Conservation (phyloP, 495 filamentous ascomycete genomes). For the Amphirosellinia nigrospora region DNA sequence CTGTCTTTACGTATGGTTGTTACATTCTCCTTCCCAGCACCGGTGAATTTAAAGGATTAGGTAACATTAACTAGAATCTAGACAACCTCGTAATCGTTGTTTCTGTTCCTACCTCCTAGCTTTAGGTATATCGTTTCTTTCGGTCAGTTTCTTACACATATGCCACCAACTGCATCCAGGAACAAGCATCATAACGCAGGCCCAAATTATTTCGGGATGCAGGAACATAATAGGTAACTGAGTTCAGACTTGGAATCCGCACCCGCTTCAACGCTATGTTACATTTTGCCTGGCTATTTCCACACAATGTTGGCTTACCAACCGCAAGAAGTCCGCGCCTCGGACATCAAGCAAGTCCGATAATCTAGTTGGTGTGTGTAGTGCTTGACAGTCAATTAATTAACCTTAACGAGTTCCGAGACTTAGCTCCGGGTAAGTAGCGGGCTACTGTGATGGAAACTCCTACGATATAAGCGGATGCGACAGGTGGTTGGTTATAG, state of each 20-base stretch:
- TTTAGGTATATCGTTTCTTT: too few species aligned
- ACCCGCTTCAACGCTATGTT: background rate
- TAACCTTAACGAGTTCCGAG: background rate
- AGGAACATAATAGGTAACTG: background rate
- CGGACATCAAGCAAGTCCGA: constrained; percentile 11
- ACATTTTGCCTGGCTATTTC: background rate
- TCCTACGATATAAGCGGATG: background rate
- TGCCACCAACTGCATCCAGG: too few species aligned
- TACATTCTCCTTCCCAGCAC: too few species aligned
- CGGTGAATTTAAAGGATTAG: background rate
- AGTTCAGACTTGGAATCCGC: background rate
- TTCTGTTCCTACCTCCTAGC: too few species aligned
- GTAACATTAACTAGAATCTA: background rate
- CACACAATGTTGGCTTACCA: background rate
- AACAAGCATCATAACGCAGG: background rate
- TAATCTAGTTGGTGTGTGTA: background rate
- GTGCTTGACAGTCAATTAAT: background rate
- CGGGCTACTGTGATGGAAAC: too few species aligned
- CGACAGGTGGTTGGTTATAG: background rate
- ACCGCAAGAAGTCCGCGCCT: background rate
- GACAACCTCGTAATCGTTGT: background rate
- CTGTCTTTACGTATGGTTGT: too few species aligned
- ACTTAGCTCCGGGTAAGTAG: background rate
- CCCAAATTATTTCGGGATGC: background rate
- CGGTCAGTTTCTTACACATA: too few species aligned